These are phyloP conservation scores for Fragosphaeria purpurea DNA, from an alignment of 2,329 filamentous ascomycete species.

Conservation along the genomic window DNA sequence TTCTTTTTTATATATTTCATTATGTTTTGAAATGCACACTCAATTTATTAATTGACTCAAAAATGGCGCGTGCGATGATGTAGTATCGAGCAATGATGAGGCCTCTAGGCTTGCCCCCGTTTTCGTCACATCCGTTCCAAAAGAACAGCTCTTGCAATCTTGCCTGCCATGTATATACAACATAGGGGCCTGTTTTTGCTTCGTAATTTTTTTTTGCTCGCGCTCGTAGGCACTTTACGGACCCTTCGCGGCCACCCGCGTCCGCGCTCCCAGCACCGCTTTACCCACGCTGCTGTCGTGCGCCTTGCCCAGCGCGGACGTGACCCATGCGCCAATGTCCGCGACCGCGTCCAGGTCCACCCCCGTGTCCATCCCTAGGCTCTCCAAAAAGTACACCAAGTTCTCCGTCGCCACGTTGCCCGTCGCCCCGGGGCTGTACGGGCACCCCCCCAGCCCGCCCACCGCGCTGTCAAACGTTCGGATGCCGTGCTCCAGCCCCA, in stretches of 20 bases:
- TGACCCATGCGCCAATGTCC: conserved; percentile 65
- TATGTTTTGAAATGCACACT: too few relatives aligned
- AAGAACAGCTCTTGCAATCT: too few relatives aligned
- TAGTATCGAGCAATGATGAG: too few relatives aligned
- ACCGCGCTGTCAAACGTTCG: conserved; percentile 72
- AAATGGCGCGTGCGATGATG: too few relatives aligned
- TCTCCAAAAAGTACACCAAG: conserved; percentile 68
- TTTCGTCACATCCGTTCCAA: too few relatives aligned
- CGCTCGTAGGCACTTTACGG: too few relatives aligned
- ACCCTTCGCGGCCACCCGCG: conserved; percentile 6
- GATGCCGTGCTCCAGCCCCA: conserved; percentile 67
- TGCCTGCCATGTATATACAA: too few relatives aligned
- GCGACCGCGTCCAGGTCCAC: conserved; percentile 57
- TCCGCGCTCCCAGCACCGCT: conserved; percentile 45
- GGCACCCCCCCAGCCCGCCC: conserved; percentile 72
- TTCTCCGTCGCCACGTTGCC: conserved; percentile 83
- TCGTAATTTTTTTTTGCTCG: too few relatives aligned
- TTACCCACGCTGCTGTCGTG: conserved; percentile 57
- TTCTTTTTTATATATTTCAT: too few relatives aligned
- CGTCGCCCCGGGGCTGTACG: conserved; percentile 75
- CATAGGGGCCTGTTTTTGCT: too few relatives aligned
- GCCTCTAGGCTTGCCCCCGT: too few relatives aligned
- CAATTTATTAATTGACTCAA: too few relatives aligned
- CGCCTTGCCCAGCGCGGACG: conserved; percentile 47
- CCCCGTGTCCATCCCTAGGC: conserved; percentile 63